Conservation (phyloP, 768 basidiomycete species). For the Lactarius hengduanensis region DNA sequence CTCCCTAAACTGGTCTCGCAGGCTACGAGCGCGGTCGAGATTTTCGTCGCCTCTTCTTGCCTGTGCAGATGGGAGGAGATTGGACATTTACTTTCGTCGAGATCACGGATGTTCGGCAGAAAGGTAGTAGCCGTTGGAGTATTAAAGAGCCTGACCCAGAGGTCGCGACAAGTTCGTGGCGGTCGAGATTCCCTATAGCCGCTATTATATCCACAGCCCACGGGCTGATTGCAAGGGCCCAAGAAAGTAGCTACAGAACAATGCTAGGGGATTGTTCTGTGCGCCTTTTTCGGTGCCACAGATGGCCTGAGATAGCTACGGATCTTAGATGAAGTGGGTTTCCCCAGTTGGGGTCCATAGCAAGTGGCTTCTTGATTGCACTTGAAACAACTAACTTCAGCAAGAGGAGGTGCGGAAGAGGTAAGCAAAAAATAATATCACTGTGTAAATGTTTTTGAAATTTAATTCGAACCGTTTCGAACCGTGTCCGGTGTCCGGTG, state of each 20-base stretch:
- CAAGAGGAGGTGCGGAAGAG: too few relatives aligned
- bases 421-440: too few relatives aligned
- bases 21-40: background rate
- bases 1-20: conserved; percentile 11
- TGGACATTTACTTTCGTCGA: background rate
- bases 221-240: background rate
- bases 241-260: conserved; percentile 1
- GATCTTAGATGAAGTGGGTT: background rate
- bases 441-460: too few relatives aligned
- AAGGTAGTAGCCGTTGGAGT: background rate
- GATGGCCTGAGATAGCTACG: background rate
- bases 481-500: too few relatives aligned
- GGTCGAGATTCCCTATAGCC: background rate
- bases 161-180: background rate
- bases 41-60: conserved; percentile 6
- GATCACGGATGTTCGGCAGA: too few relatives aligned
- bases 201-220: background rate
- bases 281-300: background rate
- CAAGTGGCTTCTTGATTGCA: too few relatives aligned
- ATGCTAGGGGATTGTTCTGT: background rate
- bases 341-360: background rate
- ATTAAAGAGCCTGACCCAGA: background rate
- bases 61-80: conserved; percentile 5
- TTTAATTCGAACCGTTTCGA: too few relatives aligned
- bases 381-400: too few relatives aligned